These are phyloP conservation scores for Apiotrichum domesticum DNA, from an alignment of 1,284 basidiomycete genomes.

Conservation along the genomic window DNA sequence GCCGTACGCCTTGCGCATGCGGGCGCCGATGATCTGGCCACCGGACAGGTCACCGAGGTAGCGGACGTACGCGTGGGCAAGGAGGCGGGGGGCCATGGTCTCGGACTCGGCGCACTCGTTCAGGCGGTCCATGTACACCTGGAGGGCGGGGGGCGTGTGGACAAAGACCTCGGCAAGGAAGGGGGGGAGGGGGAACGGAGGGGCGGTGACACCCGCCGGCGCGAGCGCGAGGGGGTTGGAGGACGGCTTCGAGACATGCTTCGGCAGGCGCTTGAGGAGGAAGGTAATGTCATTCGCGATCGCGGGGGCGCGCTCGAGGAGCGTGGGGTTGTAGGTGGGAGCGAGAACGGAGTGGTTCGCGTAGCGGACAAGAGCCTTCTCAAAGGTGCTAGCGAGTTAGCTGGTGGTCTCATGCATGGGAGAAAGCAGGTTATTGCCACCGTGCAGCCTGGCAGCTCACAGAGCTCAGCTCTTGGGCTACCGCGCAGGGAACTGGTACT, in stretches of 20 bases:
- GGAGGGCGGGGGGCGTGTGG: conserved; percentile 53
- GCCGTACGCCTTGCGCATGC: conserved; percentile 61
- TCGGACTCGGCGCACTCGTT: conserved; percentile 52
- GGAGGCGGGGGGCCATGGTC: conserved; percentile 54
- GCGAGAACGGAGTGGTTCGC: conserved; percentile 58
- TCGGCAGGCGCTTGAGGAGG: conserved; percentile 50
- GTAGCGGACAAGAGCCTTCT: conserved; percentile 60
- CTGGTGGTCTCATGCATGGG: not conserved
- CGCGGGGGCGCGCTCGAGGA: conserved; percentile 58
- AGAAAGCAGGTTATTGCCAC: not conserved
- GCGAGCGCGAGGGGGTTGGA: conserved; percentile 2
- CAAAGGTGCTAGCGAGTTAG: conserved; percentile 53
- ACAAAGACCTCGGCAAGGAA: conserved; percentile 42
- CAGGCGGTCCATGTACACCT: conserved; percentile 53
- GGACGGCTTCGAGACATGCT: not conserved
- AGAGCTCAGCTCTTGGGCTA: too few species aligned
- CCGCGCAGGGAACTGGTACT: too few species aligned
- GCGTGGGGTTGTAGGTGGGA: conserved; percentile 63
- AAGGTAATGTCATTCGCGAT: conserved; percentile 63
- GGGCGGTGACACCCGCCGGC: conserved; percentile 45
- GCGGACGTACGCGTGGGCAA: conserved; percentile 74
- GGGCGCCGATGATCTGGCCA: conserved; percentile 65
- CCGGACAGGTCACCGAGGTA: conserved; percentile 82
- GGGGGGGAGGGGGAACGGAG: conserved; percentile 51
- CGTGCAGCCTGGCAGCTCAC: not conserved